These are phyloP conservation scores for Vaccinium corymbosum DNA, from an alignment of 148 eudicot genomes.

Conservation along the genomic window DNA sequence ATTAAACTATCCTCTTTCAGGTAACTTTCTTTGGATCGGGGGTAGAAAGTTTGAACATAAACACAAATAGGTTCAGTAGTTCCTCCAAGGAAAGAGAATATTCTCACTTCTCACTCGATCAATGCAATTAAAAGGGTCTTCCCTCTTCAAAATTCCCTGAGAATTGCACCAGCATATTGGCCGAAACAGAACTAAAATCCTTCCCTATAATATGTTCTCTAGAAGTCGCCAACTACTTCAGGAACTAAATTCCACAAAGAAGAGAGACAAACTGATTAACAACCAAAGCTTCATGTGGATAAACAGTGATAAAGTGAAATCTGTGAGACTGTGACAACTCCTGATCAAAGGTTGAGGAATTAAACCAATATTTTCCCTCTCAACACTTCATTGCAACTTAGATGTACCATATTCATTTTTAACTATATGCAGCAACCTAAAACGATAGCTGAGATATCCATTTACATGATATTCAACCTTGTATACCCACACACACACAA, in stretches of 20 bases:
- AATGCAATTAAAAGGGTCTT: not conserved
- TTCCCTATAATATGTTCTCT: not conserved
- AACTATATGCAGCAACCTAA: not conserved
- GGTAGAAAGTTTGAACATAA: not conserved
- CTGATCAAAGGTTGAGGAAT: not conserved
- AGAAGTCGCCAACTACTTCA: not conserved
- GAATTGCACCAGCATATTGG: not conserved
- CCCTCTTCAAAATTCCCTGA: not conserved
- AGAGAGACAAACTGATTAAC: not conserved
- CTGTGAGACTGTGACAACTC: not conserved
- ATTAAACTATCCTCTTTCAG: not conserved
- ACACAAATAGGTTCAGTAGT: not conserved
- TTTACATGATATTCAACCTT: not conserved
- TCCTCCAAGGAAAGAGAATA: not conserved
- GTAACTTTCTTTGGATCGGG: not conserved
- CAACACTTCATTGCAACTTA: not conserved
- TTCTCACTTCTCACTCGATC: not conserved
- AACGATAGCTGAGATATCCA: not conserved
- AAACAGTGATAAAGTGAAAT: not conserved
- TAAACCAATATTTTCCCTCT: not conserved
- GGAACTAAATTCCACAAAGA: constrained; percentile 6
- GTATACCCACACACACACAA: not conserved
- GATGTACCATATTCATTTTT: not conserved
- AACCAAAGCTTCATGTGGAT: not conserved
- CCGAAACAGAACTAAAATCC: not conserved